phyloP scores from a whole-genome alignment of 2,329 filamentous ascomycete genomes.

The Pseudocercospora pini-densiflorae region DNA sequence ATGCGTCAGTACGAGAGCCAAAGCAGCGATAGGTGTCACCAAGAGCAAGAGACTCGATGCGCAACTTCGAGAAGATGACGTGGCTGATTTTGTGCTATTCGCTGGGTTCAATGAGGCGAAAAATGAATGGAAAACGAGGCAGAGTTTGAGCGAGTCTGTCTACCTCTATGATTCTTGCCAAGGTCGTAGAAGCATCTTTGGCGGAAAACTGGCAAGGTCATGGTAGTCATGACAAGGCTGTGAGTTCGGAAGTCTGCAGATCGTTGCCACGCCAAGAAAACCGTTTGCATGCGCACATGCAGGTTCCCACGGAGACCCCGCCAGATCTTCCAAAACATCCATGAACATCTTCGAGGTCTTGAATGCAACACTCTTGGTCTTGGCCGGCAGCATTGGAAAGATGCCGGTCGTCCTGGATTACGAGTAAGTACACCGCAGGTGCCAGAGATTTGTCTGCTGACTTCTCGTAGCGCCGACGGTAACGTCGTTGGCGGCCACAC shows the following conservation, averaged over 20 bases:
- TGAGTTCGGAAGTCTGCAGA: neutral
- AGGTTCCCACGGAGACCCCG: constrained; percentile 8
- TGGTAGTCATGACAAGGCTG: neutral
- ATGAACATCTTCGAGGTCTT: neutral
- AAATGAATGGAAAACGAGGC: constrained; percentile 47
- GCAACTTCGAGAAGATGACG: constrained; percentile 41
- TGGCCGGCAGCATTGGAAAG: constrained; percentile 1
- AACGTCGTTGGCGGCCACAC: constrained; percentile 26
- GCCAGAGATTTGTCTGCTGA: constrained; percentile 5
- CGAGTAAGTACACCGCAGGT: constrained; percentile 12
- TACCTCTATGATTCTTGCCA: constrained; percentile 48
- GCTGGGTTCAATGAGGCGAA: constrained; percentile 32
- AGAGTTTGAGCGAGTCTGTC: constrained; percentile 49
- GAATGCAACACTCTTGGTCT: neutral
- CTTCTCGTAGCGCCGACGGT: constrained; percentile 19
- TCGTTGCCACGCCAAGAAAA: constrained; percentile 21
- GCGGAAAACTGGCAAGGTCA: constrained; percentile 15
- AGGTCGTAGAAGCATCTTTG: constrained; percentile 22
- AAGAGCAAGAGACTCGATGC: constrained; percentile 20
- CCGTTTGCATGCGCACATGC: constrained; percentile 21
- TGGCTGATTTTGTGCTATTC: constrained; percentile 51
- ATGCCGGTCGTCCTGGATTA: constrained; percentile 27
- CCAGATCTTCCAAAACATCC: neutral
- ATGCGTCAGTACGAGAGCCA: constrained; percentile 43
- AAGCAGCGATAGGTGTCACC: constrained; percentile 38